Evolutionary conservation across 2,329 filamentous ascomycete species (phyloP).

Genomic region (Cordyceps farinosa): DNA sequence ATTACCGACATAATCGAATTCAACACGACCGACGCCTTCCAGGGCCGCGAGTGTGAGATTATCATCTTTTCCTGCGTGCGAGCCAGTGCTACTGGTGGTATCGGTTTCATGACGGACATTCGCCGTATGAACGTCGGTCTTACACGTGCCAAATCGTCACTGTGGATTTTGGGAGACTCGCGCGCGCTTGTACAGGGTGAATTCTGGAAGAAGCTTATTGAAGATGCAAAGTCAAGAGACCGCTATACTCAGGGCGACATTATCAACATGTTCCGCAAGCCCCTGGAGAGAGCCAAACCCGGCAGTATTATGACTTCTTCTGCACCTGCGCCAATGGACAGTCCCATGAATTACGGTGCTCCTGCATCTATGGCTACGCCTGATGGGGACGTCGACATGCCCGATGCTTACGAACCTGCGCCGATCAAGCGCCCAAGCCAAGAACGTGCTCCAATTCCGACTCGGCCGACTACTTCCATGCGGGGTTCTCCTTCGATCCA

Average conservation of each 20-base stretch:
- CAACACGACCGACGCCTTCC: conserved; percentile 98
- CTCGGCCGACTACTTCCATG: conserved; percentile 21
- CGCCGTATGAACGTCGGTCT: conserved; percentile 99
- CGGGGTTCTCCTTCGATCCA: conserved; percentile 39
- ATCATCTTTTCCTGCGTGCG: conserved; percentile 99
- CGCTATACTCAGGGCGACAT: conserved; percentile 70
- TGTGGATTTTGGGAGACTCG: conserved; percentile 95
- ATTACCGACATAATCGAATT: conserved; percentile 86
- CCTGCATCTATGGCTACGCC: conserved; percentile 19
- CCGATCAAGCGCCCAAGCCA: neutral
- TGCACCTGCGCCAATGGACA: conserved; percentile 15
- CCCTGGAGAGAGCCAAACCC: conserved; percentile 36
- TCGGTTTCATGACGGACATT: conserved; percentile 97
- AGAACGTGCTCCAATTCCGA: conserved; percentile 11
- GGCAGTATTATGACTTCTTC: conserved; percentile 21
- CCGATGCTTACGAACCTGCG: neutral
- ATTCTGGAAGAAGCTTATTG: conserved; percentile 85
- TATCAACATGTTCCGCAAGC: conserved; percentile 45
- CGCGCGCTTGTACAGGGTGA: conserved; percentile 79
- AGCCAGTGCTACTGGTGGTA: conserved; percentile 86
- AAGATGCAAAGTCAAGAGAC: conserved; percentile 71
- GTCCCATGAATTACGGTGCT: neutral
- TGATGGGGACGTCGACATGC: conserved; percentile 18
- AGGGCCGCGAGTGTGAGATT: conserved; percentile 93
- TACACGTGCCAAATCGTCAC: conserved; percentile 90